These are phyloP conservation scores for Auricularia sp. DNA, from an alignment of 768 basidiomycete species.

Conservation along the genomic window DNA sequence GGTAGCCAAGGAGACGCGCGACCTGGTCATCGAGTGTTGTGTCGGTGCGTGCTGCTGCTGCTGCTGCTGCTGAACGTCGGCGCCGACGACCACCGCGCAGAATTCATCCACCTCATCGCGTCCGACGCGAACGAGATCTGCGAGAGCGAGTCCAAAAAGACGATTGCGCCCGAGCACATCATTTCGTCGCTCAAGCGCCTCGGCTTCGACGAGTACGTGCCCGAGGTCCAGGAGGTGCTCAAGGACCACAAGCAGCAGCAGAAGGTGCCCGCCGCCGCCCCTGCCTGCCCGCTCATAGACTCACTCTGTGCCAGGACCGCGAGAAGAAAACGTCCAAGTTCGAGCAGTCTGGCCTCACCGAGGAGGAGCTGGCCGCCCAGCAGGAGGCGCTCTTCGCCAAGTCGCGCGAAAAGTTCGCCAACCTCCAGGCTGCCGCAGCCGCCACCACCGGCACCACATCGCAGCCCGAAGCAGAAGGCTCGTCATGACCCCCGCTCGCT, in stretches of 20 bases:
- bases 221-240: constrained; percentile 85
- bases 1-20: constrained; percentile 93
- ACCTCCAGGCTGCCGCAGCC: neutral
- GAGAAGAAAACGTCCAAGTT: constrained; percentile 89
- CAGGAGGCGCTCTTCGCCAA: constrained; percentile 92
- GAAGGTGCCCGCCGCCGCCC: constrained; percentile 47
- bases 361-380: constrained; percentile 77
- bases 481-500: constrained; percentile 39
- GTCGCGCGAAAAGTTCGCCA: constrained; percentile 32
- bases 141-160: constrained; percentile 97
- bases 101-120: constrained; percentile 96
- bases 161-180: constrained; percentile 96
- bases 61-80: neutral
- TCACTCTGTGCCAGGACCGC: constrained; percentile 48
- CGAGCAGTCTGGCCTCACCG: constrained; percentile 78
- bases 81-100: constrained; percentile 31
- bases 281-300: neutral
- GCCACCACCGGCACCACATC: neutral
- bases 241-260: constrained; percentile 95
- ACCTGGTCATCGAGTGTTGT: constrained; percentile 96
- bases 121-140: constrained; percentile 98
- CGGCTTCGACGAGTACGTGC: constrained; percentile 84
- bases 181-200: constrained; percentile 86
- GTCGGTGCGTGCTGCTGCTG: constrained; percentile 54
- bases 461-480: neutral